Conservation (phyloP, 148 eudicot genomes). For the Persicaria maculosa region DNA sequence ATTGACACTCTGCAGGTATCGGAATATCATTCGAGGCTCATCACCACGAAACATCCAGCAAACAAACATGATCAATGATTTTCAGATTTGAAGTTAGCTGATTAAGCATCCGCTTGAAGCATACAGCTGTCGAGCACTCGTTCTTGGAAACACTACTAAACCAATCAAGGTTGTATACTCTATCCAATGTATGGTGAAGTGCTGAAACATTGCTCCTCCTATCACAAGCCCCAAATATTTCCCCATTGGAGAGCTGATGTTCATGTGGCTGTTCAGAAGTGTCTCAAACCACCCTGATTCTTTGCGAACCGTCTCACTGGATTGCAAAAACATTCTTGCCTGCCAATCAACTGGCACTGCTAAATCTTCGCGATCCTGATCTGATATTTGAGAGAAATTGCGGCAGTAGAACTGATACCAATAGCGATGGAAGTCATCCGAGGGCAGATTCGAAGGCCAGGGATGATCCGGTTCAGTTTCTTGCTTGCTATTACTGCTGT, state of each 20-base stretch:
- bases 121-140: conserved; percentile 69
- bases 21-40: neutral
- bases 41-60: neutral
- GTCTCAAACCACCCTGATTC: conserved; percentile 89
- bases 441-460: no score
- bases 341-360: conserved; percentile 21
- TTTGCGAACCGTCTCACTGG: conserved; percentile 58
- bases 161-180: conserved; percentile 58
- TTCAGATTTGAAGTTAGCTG: conserved; percentile 30
- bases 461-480: no score
- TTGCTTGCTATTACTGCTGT: no score
- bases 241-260: conserved; percentile 67
- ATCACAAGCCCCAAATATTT: conserved; percentile 38
- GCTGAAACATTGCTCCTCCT: conserved; percentile 46
- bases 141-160: conserved; percentile 70
- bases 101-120: conserved; percentile 88
- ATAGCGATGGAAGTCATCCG: no score
- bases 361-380: no score
- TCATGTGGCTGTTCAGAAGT: conserved; percentile 61
- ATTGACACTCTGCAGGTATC: conserved; percentile 39
- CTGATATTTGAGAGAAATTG: no score
- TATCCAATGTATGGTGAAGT: conserved; percentile 40
- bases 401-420: no score
- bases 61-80: neutral
- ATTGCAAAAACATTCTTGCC: conserved; percentile 65